A percentile compares a stretch with the other conserved stretches of the same genome.
These are phyloP conservation scores for Liquidambar formosana DNA, from an alignment of 164 flowering plant species.

Conservation along the genomic window DNA sequence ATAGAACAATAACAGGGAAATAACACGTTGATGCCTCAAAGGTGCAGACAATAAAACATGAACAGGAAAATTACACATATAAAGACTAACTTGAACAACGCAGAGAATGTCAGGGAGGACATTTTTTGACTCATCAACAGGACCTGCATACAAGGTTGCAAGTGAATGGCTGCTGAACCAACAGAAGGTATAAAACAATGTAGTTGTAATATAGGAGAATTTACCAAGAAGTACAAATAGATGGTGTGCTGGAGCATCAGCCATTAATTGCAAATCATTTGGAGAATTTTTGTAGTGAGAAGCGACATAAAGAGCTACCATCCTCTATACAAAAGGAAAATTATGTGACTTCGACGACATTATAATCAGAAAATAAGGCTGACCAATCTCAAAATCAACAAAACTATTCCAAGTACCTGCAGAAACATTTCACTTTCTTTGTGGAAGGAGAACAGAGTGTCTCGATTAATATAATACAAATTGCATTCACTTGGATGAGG, in stretches of 20 bases:
- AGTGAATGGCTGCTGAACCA: background rate
- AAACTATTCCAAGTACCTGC: no score
- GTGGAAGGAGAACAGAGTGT: constrained; percentile 95
- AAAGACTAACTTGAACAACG: constrained; percentile 76
- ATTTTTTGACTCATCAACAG: constrained; percentile 90
- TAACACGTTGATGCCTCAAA: no score
- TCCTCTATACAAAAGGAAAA: no score
- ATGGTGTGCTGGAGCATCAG: constrained; percentile 99
- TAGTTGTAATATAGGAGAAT: background rate
- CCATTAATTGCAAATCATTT: constrained; percentile 91
- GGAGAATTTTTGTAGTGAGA: constrained; percentile 99
- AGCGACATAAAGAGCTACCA: constrained; percentile 97
- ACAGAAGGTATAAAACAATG: background rate
- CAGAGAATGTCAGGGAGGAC: constrained; percentile 93
- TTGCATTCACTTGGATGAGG: constrained; percentile 87
- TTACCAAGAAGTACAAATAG: constrained; percentile 95
- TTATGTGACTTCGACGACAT: no score
- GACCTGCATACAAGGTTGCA: constrained; percentile 53
- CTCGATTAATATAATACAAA: constrained; percentile 93
- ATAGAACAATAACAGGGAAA: no score
- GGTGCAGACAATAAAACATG: no score
- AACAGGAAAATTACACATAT: no score
- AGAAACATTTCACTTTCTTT: constrained; percentile 88
- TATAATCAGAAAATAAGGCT: no score
- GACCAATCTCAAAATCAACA: no score